Base-by-base conservation (phyloP, 805 yeast genomes). In the Zygoascus biomembranicola region DNA sequence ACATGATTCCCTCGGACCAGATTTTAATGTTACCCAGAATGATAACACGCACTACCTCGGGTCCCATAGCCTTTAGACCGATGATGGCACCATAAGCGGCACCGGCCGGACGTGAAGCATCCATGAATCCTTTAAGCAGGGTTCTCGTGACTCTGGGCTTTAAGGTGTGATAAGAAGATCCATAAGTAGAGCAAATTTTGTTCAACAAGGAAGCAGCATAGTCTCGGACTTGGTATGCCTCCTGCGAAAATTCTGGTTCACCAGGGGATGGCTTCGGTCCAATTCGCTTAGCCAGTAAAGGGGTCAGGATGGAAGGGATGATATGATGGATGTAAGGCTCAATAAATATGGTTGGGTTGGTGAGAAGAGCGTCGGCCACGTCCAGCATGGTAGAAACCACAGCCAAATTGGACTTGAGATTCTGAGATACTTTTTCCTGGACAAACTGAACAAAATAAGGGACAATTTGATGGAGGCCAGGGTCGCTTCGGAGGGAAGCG, bases 381-480 rank as follows among this genome's bases (percentile, higher is more conserved):
- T 89, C 95, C 56, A 94, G 73, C 88, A 92, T 90, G 5, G 96
- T 87, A 3, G 87, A 77, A 51, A 94, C 72, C 18, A 87, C 69
- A 3, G 78, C 79, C 46, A 87, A 73, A 63, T 85, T 84, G 18
- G 57, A 47, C 61, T 86, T 80, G 61, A 92, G 75, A 63, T 89
- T 92, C 65, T 88, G 85, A 0, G 98, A 88, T 53, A 94, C 82
- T 61, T 95, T 96, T 65, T 94, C 99, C 6, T 97, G 95, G 37
- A 90, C 88, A 65, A 94, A 90, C 66, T 94, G 98, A 50, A 94
- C 90, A 62, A 94, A 87, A 67, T 94, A 94, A 1, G 99, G 99
- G 5, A 95, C 94, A 49, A 94, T 72, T 69, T 94, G 99, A 72
- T 94, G 99, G 54, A 94, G 72, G 35, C 99, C 99, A 1, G 97